Percentiles rank a stretch among this genome's conserved stretches.
Conservation (phyloP, 2,329 filamentous ascomycete species). For the Penicillium olsonii region DNA sequence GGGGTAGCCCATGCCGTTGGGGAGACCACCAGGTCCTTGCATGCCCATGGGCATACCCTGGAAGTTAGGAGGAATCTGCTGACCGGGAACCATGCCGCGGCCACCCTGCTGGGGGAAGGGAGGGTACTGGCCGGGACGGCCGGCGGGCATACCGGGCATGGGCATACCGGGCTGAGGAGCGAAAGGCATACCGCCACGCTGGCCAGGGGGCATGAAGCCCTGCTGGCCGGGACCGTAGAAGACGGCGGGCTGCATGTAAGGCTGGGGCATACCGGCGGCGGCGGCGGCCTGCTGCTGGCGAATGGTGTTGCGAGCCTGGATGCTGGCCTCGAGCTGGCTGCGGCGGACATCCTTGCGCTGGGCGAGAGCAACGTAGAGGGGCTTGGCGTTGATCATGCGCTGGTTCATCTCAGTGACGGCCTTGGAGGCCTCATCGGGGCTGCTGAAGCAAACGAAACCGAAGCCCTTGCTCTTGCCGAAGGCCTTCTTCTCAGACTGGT, state of each 20-base stretch:
- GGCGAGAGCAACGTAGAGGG: constrained; percentile 93
- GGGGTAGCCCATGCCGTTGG: constrained; percentile 78
- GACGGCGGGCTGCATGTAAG: constrained; percentile 84
- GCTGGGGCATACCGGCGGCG: constrained; percentile 79
- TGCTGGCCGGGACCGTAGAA: constrained; percentile 79
- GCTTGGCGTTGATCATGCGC: constrained; percentile 97
- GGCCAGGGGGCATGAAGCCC: constrained; percentile 57
- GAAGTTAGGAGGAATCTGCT: constrained; percentile 87
- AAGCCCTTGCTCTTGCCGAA: constrained; percentile 99
- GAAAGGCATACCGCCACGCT: constrained; percentile 64
- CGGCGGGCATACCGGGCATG: constrained; percentile 71
- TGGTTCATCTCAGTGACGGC: constrained; percentile 99
- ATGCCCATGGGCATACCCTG: constrained; percentile 66
- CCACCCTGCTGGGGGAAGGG: constrained; percentile 84
- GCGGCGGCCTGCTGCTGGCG: constrained; percentile 97
- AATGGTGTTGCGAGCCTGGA: constrained; percentile 97
- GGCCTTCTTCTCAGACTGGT: constrained; percentile 62
- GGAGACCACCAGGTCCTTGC: constrained; percentile 66
- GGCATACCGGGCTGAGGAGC: constrained; percentile 56
- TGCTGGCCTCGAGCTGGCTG: constrained; percentile 98
- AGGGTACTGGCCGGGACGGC: constrained; percentile 84
- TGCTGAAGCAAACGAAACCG: constrained; percentile 99
- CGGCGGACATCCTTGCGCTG: constrained; percentile 99
- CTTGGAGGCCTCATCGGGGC: constrained; percentile 98
- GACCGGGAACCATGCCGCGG: constrained; percentile 77